These are phyloP conservation scores for Phytopythium ostracodes DNA, from an alignment of 352 stramenopile genomes.

Conservation along the genomic window DNA sequence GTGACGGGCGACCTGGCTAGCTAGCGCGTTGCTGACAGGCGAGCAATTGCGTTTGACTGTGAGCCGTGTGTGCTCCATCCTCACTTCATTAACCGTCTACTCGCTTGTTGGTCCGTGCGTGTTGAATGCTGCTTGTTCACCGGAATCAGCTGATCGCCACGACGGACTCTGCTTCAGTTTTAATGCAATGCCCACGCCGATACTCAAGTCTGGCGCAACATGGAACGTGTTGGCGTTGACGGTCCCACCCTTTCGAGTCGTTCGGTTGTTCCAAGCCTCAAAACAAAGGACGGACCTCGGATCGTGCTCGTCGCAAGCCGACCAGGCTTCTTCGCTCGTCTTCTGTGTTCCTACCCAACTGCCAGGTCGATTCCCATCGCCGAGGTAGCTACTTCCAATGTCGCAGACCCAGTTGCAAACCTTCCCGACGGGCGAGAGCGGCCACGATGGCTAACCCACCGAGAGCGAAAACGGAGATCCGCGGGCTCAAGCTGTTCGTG, in stretches of 20 bases:
- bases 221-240: neutral
- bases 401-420: neutral
- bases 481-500: neutral
- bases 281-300: neutral
- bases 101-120: neutral
- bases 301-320: neutral
- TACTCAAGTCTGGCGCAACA: neutral
- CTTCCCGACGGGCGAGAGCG: neutral
- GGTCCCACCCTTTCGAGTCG: too few species aligned
- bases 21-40: neutral
- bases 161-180: neutral
- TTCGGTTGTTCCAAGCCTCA: too few species aligned
- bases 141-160: neutral
- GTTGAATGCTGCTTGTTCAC: neutral
- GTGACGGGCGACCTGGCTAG: neutral
- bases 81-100: too few species aligned
- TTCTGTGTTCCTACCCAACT: neutral
- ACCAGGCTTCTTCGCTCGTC: neutral
- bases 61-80: too few species aligned
- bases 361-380: neutral
- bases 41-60: neutral
- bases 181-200: neutral
- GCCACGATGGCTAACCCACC: neutral
- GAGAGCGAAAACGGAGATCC: neutral
- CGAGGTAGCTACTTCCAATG: neutral